These are phyloP conservation scores for Sclerotinia spermophila DNA, from an alignment of 2,329 filamentous ascomycete species.

Conservation along the genomic window DNA sequence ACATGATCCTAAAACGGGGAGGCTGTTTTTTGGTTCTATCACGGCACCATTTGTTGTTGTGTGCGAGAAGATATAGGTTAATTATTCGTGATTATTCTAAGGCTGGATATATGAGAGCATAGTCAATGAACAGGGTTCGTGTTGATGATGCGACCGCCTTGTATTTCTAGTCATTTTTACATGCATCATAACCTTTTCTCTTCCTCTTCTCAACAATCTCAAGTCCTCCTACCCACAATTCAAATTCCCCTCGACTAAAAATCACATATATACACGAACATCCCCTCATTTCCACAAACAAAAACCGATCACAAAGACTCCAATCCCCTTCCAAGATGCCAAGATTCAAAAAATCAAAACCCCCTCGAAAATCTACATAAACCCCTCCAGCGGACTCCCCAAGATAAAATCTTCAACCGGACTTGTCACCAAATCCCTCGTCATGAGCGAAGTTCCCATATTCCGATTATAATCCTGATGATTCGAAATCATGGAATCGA, in stretches of 20 bases:
- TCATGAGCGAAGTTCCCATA: background rate
- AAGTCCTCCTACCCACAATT: background rate
- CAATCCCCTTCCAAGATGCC: background rate
- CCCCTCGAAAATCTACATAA: background rate
- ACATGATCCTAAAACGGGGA: constrained; percentile 7
- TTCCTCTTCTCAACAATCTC: too few relatives aligned
- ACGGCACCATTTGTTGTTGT: background rate
- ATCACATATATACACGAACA: background rate
- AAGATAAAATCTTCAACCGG: background rate
- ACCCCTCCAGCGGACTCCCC: background rate
- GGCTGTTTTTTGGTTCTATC: background rate
- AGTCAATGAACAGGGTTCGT: background rate
- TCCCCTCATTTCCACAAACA: background rate
- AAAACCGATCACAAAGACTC: background rate
- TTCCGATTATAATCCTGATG: background rate
- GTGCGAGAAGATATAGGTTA: background rate
- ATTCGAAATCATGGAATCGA: background rate
- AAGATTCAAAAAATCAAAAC: background rate
- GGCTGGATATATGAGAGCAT: background rate
- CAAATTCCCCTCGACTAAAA: background rate
- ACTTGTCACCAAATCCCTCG: background rate
- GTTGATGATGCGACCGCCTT: background rate
- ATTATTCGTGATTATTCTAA: background rate
- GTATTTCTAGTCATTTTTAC: too few relatives aligned
- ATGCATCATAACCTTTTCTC: background rate